Evolutionary conservation across 495 filamentous ascomycete genomes (phyloP), one percentile per base, ranked within the genome.

Genomic region (Aspergillus sclerotiicarbonarius): DNA sequence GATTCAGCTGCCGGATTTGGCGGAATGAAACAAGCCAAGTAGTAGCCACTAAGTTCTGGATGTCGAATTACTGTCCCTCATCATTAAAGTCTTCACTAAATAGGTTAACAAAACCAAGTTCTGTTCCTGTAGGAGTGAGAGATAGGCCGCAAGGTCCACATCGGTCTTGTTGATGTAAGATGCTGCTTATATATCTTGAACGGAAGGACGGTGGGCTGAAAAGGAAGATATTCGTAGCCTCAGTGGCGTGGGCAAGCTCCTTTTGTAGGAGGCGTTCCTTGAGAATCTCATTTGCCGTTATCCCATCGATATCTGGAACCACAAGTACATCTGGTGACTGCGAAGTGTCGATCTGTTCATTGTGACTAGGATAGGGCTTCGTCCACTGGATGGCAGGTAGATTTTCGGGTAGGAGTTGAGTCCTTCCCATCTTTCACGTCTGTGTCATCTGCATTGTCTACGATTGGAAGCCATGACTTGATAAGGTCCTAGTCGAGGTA

Each of bases 21-120:
- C 67, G 56, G 50, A 85, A 80, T 0, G 80, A 82, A 3, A 81
- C 74, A 1, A 79, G 65, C 82, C 79, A 85, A 0, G 82, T 86
- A 1, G 68, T 71, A 0, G 77, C 79, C 1, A 85, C 71, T 8
- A 82, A 69, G 57, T 83, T 85, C 18, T 75, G 65, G 20, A 63
- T 70, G 10, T 67, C 71, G 5, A 31, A 41, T 53, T 83, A 80
- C 49, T 78, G 63, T 9, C 69, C 61, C 6, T 72, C 59, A 48
- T 82, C 78, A 3, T 71, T 63, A 47, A 82, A 86, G 4, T 81
- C 79, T 62, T 73, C 62, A 55, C 74, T 80, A 13, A 84, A 59
- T 5, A 84, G 61, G 21, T 68, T 64, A 8, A 47, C 3, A 56
- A 58, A 13, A 73, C 65, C 37, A 75, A 47, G 16, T 80, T 72